phyloP scores from a whole-genome alignment of 1,284 basidiomycete genomes.

The Ustilago tritici region DNA sequence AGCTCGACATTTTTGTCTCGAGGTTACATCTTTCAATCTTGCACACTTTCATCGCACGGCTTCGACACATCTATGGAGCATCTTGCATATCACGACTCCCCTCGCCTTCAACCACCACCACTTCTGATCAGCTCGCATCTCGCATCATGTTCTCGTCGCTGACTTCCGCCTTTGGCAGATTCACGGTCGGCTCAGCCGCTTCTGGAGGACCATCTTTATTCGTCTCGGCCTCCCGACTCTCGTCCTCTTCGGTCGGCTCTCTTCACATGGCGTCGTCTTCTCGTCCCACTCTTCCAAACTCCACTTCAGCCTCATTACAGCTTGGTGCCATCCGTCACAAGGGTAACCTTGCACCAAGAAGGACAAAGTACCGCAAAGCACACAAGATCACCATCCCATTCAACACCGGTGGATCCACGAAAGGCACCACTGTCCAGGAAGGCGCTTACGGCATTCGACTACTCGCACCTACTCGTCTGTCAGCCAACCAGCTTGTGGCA shows the following conservation, averaged over 20 bases:
- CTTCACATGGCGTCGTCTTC: conserved; percentile 15
- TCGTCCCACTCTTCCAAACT: conserved; percentile 7
- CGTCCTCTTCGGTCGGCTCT: conserved; percentile 21
- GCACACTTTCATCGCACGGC: not conserved
- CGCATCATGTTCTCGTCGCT: conserved; percentile 35
- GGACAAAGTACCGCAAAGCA: conserved; percentile 83
- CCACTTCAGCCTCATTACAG: not conserved
- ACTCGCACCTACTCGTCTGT: conserved; percentile 84
- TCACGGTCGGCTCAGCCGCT: conserved; percentile 19
- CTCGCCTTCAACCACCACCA: not conserved
- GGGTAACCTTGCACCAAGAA: conserved; percentile 81
- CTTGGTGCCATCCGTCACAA: conserved; percentile 71
- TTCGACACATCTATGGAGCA: conserved; percentile 9
- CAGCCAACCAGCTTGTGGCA: conserved; percentile 88
- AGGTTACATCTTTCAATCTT: not conserved
- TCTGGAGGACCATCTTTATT: conserved; percentile 19
- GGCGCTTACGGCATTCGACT: conserved; percentile 93
- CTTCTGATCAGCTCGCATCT: not conserved
- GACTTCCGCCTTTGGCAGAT: conserved; percentile 31
- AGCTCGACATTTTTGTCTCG: not conserved
- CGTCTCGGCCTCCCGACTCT: conserved; percentile 9
- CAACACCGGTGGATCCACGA: conserved; percentile 83
- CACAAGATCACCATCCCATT: conserved; percentile 83
- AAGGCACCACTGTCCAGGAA: conserved; percentile 91
- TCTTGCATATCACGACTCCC: not conserved